Base-by-base conservation (phyloP, 1,139 yeast genomes). In the Diutina pseudorugosa region DNA sequence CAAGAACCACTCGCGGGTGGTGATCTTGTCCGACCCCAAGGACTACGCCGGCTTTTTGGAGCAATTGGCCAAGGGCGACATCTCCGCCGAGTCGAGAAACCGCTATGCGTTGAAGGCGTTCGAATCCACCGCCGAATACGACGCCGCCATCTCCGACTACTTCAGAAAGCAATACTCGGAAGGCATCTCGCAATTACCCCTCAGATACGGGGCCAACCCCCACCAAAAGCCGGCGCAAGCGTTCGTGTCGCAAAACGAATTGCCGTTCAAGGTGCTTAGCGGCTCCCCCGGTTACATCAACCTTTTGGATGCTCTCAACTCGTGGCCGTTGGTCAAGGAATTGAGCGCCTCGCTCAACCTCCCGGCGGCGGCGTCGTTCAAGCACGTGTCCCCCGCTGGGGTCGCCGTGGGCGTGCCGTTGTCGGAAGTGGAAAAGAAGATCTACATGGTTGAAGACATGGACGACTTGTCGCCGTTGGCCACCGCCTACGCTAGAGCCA, bases 221-320 rank as follows among this genome's bases (percentile, higher is more conserved):
- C 98, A 93, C 71, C 98, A 93, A 76, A 91, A 89, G 72, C 98
- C 98, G 44, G 97, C 98, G 41, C 98, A 93, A 76, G 97, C 98
- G 52, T 93, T 72, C 67, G 96, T 93, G 53, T 72, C 85, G 54
- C 76, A 80, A 61, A 97, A 95, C 61, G 85, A 84, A 60, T 79
- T 93, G 61, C 98, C 98, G 52, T 93, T 93, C 78, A 87, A 86
- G 74, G 98, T 91, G 36, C 77, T 93, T 63, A 75, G 83, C 60
- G 98, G 98, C 54, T 85, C 96, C 53, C 98, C 98, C 59, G 98
- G 98, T 62, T 93, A 93, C 77, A 91, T 93, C 68, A 93, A 93
- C 75, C 75, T 93, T 65, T 79, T 93, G 65, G 98, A 93, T 71
- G 98, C 97, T 41, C 79, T 93, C 64, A 93, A 93, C 75, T 88